These are phyloP conservation scores for Adiantum capillusveneris DNA, from an alignment of 75 land plant species.

Conservation along the genomic window DNA sequence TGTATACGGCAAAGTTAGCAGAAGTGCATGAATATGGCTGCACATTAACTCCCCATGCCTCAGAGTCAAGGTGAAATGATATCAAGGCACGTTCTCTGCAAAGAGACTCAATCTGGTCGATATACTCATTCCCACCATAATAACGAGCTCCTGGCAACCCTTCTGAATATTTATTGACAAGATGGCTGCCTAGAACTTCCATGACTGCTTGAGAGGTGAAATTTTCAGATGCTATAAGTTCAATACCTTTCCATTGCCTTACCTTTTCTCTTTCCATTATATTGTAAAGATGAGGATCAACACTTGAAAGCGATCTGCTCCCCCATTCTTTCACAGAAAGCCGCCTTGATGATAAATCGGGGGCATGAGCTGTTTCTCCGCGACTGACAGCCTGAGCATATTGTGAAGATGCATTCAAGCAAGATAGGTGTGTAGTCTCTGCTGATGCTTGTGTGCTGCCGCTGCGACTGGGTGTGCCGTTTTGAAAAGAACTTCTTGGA, in stretches of 20 bases:
- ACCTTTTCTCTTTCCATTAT: slow-evolving; percentile 13
- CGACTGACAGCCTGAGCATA: no score
- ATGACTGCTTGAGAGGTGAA: slow-evolving; percentile 73
- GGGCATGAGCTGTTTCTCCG: slow-evolving; percentile 4
- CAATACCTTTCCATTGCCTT: slow-evolving; percentile 42
- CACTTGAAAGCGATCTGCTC: no score
- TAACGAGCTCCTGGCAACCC: slow-evolving; percentile 84
- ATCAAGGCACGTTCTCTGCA: slow-evolving; percentile 73
- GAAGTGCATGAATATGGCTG: slow-evolving; percentile 52
- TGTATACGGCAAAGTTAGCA: slow-evolving; percentile 49
- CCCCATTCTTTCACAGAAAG: slow-evolving; percentile 44
- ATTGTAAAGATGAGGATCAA: slow-evolving; percentile 16
- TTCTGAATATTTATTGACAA: slow-evolving; percentile 86
- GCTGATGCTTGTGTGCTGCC: no score
- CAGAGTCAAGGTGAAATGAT: slow-evolving; percentile 60
- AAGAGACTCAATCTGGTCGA: slow-evolving; percentile 59
- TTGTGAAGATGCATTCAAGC: no score
- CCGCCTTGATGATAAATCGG: slow-evolving; percentile 29
- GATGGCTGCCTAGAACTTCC: slow-evolving; percentile 74
- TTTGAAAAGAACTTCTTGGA: no score
- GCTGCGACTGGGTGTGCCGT: no score
- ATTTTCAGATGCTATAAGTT: slow-evolving; percentile 82
- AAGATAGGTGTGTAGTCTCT: no score
- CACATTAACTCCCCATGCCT: slow-evolving; percentile 76
- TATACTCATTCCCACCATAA: slow-evolving; percentile 91